Conservation (phyloP, 2,329 filamentous ascomycete genomes). For the Penicillium sp. region DNA sequence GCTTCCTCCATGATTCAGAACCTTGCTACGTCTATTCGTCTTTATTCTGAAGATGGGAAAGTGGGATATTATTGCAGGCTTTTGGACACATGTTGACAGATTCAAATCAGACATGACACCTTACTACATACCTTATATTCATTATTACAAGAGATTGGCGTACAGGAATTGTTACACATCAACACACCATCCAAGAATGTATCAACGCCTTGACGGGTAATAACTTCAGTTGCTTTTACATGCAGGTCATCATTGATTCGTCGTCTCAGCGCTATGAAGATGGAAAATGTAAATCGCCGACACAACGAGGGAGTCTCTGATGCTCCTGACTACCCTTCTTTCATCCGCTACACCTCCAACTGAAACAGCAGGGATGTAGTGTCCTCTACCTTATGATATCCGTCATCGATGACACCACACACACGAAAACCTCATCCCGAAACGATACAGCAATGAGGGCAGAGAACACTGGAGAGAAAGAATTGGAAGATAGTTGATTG, state of each 20-base stretch:
- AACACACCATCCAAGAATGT: too few relatives aligned
- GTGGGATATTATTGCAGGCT: too few relatives aligned
- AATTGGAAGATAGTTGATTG: constrained; percentile 9
- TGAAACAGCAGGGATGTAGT: not conserved
- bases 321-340: constrained; percentile 15
- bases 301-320: constrained; percentile 15
- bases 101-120: too few relatives aligned
- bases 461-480: constrained; percentile 8
- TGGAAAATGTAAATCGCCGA: constrained; percentile 19
- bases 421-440: not conserved
- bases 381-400: not conserved
- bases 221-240: too few relatives aligned
- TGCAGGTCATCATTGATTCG: constrained; percentile 30
- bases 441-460: not conserved
- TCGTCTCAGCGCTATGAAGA: constrained; percentile 31
- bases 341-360: not conserved
- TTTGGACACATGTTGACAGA: too few relatives aligned
- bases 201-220: too few relatives aligned
- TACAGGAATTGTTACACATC: too few relatives aligned
- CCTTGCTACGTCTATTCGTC: too few relatives aligned
- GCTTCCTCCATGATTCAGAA: too few relatives aligned
- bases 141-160: too few relatives aligned
- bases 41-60: too few relatives aligned
- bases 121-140: too few relatives aligned
- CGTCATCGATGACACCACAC: not conserved